Conservation (phyloP, 2,329 filamentous ascomycete species). For the Claviceps paspali region DNA sequence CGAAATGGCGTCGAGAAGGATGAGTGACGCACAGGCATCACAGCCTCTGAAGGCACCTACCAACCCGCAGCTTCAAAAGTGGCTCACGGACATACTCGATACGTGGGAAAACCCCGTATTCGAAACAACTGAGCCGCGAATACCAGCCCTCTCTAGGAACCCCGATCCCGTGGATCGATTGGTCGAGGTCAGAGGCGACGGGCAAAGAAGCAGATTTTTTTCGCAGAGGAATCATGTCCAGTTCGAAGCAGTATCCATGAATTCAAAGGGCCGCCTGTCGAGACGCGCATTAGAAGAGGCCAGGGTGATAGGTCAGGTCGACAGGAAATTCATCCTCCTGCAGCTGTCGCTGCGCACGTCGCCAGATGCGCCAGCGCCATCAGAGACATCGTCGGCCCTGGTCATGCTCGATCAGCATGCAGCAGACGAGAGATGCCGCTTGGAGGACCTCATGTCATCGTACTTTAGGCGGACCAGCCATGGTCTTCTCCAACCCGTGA, state of each 20-base stretch:
- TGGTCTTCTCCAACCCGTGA: constrained; percentile 10
- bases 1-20: neutral
- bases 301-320: constrained; percentile 65
- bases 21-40: neutral
- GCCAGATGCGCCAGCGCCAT: neutral
- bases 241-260: constrained; percentile 16
- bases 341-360: constrained; percentile 28
- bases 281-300: constrained; percentile 45
- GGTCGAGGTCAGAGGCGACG: constrained; percentile 2
- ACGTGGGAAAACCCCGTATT: constrained; percentile 70
- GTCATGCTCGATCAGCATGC: constrained; percentile 87
- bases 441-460: constrained; percentile 53
- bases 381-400: constrained; percentile 33
- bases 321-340: constrained; percentile 74
- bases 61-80: constrained; percentile 21
- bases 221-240: constrained; percentile 9
- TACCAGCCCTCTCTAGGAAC: constrained; percentile 25
- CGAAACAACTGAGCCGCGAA: constrained; percentile 26
- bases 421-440: constrained; percentile 71
- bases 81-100: constrained; percentile 45
- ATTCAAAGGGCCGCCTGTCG: constrained; percentile 36
- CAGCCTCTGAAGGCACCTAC: constrained; percentile 2
- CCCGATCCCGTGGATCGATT: neutral
- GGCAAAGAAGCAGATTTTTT: constrained; percentile 5
- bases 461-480: constrained; percentile 25